Evolutionary conservation across 768 basidiomycete species (phyloP).

Genomic region (Mycena pura): DNA sequence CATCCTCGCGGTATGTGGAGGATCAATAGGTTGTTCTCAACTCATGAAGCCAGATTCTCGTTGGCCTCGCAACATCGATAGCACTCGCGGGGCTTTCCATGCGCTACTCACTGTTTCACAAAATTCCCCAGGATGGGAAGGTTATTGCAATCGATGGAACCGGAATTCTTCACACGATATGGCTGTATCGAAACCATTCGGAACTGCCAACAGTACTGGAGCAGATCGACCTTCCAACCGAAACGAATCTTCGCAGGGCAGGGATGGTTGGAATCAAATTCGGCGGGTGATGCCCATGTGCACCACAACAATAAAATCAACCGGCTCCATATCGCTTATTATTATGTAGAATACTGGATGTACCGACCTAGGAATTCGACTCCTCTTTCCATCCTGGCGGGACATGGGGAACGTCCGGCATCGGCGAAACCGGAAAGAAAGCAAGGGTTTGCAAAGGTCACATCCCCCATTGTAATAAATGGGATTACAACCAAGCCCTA

Average conservation of each 20-base stretch:
- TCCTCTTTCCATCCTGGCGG: no score
- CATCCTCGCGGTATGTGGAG: background rate
- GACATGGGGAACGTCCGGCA: no score
- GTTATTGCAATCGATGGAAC: background rate
- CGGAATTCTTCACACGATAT: background rate
- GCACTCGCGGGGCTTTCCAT: background rate
- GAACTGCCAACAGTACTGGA: background rate
- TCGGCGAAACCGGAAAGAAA: no score
- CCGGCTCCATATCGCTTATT: no score
- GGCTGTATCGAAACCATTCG: background rate
- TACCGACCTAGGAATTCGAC: no score
- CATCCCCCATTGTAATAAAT: no score
- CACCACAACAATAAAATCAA: no score
- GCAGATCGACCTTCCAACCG: background rate
- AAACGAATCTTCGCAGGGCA: background rate
- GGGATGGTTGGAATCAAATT: background rate
- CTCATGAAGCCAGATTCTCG: background rate
- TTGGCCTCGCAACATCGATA: background rate
- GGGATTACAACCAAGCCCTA: no score
- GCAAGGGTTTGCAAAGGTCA: no score
- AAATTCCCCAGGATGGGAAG: background rate
- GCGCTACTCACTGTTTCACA: background rate
- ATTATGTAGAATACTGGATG: no score
- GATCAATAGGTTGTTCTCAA: background rate
- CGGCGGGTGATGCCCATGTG: no score